Evolutionary conservation across 1,139 yeast species (phyloP).

Genomic region (Suhomyces anneliseae): DNA sequence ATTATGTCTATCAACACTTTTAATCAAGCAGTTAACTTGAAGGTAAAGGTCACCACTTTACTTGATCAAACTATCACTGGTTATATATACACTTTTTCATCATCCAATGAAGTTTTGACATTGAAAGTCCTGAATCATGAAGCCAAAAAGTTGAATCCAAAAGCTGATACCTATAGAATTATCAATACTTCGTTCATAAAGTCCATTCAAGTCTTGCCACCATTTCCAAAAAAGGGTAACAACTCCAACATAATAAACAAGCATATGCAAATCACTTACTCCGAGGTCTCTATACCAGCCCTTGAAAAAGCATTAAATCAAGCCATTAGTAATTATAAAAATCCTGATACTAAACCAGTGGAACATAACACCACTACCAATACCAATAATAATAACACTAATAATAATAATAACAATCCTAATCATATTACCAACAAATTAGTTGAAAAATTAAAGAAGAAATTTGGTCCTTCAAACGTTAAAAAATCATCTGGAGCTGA

Average conservation of each 20-base stretch:
- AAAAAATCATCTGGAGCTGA: conserved; percentile 23
- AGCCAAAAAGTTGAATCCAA: conserved; percentile 18
- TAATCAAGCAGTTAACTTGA: conserved; percentile 38
- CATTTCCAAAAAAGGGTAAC: conserved; percentile 21
- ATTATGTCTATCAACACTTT: conserved; percentile 28
- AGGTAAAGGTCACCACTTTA: conserved; percentile 61
- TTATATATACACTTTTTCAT: conserved; percentile 57
- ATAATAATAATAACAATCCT: background rate
- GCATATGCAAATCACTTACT: conserved; percentile 9
- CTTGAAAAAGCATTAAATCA: conserved; percentile 19
- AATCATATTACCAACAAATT: conserved; percentile 18
- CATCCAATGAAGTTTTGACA: conserved; percentile 25
- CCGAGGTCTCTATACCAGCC: conserved; percentile 17
- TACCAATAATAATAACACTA: background rate
- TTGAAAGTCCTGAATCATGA: conserved; percentile 22
- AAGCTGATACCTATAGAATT: conserved; percentile 43
- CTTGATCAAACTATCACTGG: conserved; percentile 62
- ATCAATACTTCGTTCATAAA: conserved; percentile 62
- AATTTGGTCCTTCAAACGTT: conserved; percentile 27
- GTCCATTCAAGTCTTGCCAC: conserved; percentile 43
- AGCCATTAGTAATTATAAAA: conserved; percentile 14
- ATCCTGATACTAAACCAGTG: conserved; percentile 1
- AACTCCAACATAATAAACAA: conserved; percentile 8
- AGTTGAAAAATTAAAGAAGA: conserved; percentile 20
- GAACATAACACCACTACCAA: conserved; percentile 2